These are phyloP conservation scores for Cucurbita pepo DNA, from an alignment of 306 rosid genomes.

Conservation along the genomic window DNA sequence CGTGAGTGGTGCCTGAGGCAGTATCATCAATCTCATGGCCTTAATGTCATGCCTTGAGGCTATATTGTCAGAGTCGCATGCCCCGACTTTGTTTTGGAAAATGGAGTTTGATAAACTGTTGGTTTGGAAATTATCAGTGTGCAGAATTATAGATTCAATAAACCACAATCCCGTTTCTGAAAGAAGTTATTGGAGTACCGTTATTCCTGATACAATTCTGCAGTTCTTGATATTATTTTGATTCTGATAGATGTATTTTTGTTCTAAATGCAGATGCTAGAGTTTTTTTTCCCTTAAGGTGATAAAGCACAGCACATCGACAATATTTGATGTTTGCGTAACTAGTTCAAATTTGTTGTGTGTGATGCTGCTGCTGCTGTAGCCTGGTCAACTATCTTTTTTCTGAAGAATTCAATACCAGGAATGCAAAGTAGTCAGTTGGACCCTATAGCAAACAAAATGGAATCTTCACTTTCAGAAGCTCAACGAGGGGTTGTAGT, in stretches of 20 bases:
- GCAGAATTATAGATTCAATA: background rate
- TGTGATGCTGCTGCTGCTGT: background rate
- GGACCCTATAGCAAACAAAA: constrained; percentile 32
- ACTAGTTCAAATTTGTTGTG: background rate
- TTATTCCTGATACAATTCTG: background rate
- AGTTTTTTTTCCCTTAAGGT: background rate
- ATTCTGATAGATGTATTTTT: background rate
- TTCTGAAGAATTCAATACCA: constrained; percentile 29
- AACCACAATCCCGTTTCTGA: background rate
- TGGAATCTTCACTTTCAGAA: constrained; percentile 41
- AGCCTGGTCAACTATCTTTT: constrained; percentile 49
- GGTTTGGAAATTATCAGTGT: background rate
- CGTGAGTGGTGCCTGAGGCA: background rate
- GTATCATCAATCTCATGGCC: background rate
- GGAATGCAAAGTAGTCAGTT: constrained; percentile 46
- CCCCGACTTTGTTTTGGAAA: background rate
- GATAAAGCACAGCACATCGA: background rate
- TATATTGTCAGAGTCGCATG: background rate
- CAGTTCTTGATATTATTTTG: background rate
- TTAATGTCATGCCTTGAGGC: background rate
- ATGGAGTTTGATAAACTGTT: background rate
- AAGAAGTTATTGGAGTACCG: too few relatives aligned
- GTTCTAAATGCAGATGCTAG: background rate
- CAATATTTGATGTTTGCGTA: background rate
- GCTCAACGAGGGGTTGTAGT: constrained; percentile 29